phyloP scores from a whole-genome alignment of 495 filamentous ascomycete species.

The Hypoxylon cercidicola region DNA sequence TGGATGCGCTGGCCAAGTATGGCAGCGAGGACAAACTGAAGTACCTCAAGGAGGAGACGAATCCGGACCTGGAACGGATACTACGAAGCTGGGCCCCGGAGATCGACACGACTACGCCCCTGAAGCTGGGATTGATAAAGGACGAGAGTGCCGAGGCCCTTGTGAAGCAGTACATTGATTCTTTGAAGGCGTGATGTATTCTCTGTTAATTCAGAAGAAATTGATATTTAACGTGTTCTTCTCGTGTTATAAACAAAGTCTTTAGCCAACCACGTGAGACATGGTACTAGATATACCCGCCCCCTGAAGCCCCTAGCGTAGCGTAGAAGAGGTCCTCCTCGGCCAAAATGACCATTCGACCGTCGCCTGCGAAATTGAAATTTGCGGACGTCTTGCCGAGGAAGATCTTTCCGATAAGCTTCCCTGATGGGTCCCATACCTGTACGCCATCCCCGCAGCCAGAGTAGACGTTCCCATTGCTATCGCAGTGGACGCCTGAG shows the following conservation, averaged over 20 bases:
- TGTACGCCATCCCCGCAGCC: constrained; percentile 71
- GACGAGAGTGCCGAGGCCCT: constrained; percentile 69
- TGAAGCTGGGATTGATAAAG: constrained; percentile 67
- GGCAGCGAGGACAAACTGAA: constrained; percentile 74
- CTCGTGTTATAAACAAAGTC: background rate
- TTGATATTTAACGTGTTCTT: background rate
- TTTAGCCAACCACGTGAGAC: background rate
- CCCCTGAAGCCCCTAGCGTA: constrained; percentile 57
- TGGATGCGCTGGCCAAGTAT: constrained; percentile 75
- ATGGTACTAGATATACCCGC: constrained; percentile 11
- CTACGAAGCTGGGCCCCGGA: constrained; percentile 78
- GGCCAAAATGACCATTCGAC: constrained; percentile 60
- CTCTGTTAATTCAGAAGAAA: background rate
- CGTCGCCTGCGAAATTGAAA: constrained; percentile 67
- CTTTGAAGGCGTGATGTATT: constrained; percentile 42
- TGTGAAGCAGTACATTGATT: constrained; percentile 59
- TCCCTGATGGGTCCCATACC: constrained; percentile 67
- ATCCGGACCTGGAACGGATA: constrained; percentile 73
- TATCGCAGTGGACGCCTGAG: constrained; percentile 64
- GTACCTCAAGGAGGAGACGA: constrained; percentile 72
- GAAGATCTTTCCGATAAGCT: constrained; percentile 68
- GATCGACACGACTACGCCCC: constrained; percentile 69
- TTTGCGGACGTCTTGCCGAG: constrained; percentile 57
- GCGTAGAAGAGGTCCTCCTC: constrained; percentile 63
- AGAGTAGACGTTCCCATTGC: constrained; percentile 68